Base-by-base conservation (phyloP, 2,329 filamentous ascomycete species). In the Alternaria viburni region DNA sequence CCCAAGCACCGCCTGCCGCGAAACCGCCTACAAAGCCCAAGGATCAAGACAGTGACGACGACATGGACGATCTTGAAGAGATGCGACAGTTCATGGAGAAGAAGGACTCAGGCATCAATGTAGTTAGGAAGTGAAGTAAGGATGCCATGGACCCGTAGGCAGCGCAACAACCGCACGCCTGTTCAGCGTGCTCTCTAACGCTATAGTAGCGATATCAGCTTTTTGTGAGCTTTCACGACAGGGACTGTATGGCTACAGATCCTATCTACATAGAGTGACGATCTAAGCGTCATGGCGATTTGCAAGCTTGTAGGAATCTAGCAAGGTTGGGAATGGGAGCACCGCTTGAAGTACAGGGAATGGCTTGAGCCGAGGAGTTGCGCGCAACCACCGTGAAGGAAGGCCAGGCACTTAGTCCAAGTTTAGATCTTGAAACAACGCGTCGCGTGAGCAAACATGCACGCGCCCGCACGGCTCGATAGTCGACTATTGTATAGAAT, bases 91-190 rank as follows among this genome's bases (percentile, higher is more conserved):
- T 76, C 43, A 77, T 78, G 75, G 73, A 77, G 62, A 73, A 69
- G 57, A 70, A 74, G 43, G 86, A 89, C 74, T 88, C 86, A 73
- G 91, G 92, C 49, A 87, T 96, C 65, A 93, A 90, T 73, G 87
- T 95, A 62, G 83, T 90, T 68, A 88, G 89, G 73, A 93, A 89
- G 61, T 72, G 66, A 54, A 17, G 44, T 36, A 47, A 15, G 9
- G 13, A 32, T 25, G 11, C 8, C 17, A 10, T 19, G 17, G 17
- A 4, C 23, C 17, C 26, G 28, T 41, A 12, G 30, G 32, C 28
- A 32, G 21, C 19, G 5, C 19, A 15, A 52, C 30, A 19, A 41
- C 19, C 13, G 28, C 49, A 52, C 1, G 30, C 28, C 49, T 25
- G 13, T 36, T 36, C 15, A 19, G 13, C 9, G 3, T 1, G 28